Conservation (phyloP, 1,284 basidiomycete species). For the Erythrobasidium hasegawianum region DNA sequence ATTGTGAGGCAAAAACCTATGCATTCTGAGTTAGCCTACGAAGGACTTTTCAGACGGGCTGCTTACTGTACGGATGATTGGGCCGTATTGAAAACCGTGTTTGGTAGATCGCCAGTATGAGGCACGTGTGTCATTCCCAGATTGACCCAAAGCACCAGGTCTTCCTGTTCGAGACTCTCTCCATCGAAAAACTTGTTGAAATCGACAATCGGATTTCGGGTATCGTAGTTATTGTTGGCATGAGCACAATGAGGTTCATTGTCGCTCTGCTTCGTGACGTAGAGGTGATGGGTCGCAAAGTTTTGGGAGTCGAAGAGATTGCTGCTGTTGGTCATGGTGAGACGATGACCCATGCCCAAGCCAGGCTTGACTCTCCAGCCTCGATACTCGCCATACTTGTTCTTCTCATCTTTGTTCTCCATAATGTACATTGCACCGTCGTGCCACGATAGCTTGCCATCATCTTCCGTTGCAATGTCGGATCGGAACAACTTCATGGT, state of each 20-base stretch:
- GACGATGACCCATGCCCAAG: constrained; percentile 42
- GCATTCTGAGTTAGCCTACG: too few relatives aligned
- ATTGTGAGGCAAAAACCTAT: too few relatives aligned
- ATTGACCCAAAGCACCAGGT: constrained; percentile 46
- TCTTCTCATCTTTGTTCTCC: constrained; percentile 59
- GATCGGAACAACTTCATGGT: constrained; percentile 50
- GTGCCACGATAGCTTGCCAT: constrained; percentile 56
- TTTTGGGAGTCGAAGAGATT: constrained; percentile 45
- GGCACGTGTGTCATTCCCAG: constrained; percentile 42
- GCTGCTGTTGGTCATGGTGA: constrained; percentile 45
- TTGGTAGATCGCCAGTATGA: constrained; percentile 41
- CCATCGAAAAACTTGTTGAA: constrained; percentile 48
- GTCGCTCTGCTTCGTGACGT: constrained; percentile 43
- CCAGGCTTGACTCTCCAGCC: constrained; percentile 49
- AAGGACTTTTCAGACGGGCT: too few relatives aligned
- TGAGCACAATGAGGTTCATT: constrained; percentile 33
- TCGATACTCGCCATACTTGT: constrained; percentile 48
- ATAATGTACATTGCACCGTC: constrained; percentile 58
- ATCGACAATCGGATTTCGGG: constrained; percentile 42
- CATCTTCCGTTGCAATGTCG: constrained; percentile 58
- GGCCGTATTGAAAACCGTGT: too few relatives aligned
- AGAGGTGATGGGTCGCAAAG: constrained; percentile 46
- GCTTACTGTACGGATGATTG: too few relatives aligned
- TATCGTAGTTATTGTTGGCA: constrained; percentile 37
- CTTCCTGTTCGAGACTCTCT: constrained; percentile 48